These are phyloP conservation scores for Hibiscus tridactylites DNA, from an alignment of 345 rosid species.

Conservation along the genomic window DNA sequence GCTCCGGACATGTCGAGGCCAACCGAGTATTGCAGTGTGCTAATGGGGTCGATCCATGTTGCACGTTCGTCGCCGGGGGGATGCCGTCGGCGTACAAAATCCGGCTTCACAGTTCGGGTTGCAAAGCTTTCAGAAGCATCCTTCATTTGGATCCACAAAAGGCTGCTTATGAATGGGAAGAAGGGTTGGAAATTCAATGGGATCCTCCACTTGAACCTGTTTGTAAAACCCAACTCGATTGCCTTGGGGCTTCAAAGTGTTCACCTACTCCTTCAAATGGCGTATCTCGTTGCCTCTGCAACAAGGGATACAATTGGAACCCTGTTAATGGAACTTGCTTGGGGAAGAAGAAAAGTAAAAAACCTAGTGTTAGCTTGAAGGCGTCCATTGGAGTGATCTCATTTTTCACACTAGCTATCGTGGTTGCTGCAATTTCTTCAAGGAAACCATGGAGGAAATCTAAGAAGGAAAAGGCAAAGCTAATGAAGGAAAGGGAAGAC, in stretches of 20 bases:
- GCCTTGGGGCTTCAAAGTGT: conserved; percentile 41
- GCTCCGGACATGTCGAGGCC: conserved; percentile 30
- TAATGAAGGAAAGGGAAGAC: conserved; percentile 36
- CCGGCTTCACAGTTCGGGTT: conserved; percentile 53
- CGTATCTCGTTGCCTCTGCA: conserved; percentile 42
- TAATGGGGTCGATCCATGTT: conserved; percentile 31
- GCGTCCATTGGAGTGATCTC: conserved; percentile 25
- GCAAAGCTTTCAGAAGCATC: conserved; percentile 52
- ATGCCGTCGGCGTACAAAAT: conserved; percentile 62
- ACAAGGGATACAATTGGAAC: conserved; percentile 36
- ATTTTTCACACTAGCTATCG: conserved; percentile 17
- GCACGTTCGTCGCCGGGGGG: conserved; percentile 53
- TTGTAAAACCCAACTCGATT: conserved; percentile 35
- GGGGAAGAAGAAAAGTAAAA: conserved; percentile 19
- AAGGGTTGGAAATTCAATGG: conserved; percentile 61
- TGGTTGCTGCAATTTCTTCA: conserved; percentile 8
- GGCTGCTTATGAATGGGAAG: conserved; percentile 42
- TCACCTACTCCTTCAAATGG: conserved; percentile 17
- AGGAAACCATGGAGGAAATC: conserved; percentile 13
- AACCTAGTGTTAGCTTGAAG: conserved; percentile 20
- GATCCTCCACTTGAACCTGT: conserved; percentile 37
- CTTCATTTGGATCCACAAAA: conserved; percentile 34
- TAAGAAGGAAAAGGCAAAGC: conserved; percentile 23
- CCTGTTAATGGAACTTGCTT: conserved; percentile 27
- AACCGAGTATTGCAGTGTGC: conserved; percentile 35